Evolutionary conservation across 1,284 basidiomycete genomes (phyloP).

Genomic region (Pseudozyma pruni): DNA sequence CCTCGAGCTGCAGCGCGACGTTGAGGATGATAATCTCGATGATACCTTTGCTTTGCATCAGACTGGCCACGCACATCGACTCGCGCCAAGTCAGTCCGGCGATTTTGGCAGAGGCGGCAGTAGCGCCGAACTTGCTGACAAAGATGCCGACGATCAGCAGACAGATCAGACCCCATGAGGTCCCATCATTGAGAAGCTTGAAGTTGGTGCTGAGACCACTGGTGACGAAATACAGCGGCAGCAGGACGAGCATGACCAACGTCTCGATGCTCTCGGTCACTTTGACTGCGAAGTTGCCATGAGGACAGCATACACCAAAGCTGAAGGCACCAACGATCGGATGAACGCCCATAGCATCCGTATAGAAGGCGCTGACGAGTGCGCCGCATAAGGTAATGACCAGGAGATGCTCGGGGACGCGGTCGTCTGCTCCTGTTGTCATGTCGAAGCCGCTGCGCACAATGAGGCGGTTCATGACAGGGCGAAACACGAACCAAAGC

Average conservation of each 20-base stretch:
- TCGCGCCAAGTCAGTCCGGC: conserved; percentile 50
- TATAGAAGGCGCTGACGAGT: conserved; percentile 47
- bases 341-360: conserved; percentile 49
- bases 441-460: conserved; percentile 40
- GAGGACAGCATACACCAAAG: conserved; percentile 51
- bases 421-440: conserved; percentile 28
- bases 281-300: conserved; percentile 49
- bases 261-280: conserved; percentile 54
- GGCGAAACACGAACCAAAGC: conserved; percentile 47
- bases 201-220: conserved; percentile 50
- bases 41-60: conserved; percentile 56
- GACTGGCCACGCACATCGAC: conserved; percentile 43
- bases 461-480: conserved; percentile 41
- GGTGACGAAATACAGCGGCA: conserved; percentile 55
- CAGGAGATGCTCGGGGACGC: conserved; percentile 42
- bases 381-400: conserved; percentile 43
- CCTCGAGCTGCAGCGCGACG: conserved; percentile 37
- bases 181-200: conserved; percentile 45
- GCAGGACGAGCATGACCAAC: conserved; percentile 40
- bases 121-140: conserved; percentile 49
- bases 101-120: conserved; percentile 36
- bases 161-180: conserved; percentile 48
- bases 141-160: conserved; percentile 51
- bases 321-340: conserved; percentile 52
- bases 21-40: conserved; percentile 59